Base-by-base conservation (phyloP, 805 yeast genomes). In the Saccharomycopsis fermentans region DNA sequence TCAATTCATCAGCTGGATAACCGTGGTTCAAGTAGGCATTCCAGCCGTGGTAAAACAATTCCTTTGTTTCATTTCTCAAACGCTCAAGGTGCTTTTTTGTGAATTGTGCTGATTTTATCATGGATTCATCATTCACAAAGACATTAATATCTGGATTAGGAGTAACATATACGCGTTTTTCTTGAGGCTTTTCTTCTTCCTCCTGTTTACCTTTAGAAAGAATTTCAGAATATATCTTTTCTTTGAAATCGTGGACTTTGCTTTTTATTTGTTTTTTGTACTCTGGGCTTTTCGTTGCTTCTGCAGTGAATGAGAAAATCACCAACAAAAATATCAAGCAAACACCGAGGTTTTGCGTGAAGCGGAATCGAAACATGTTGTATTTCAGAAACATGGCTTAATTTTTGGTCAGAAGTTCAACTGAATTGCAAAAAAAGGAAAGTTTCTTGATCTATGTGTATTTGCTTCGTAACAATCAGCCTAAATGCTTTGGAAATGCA, bases 1-100 rank as follows among this genome's bases (percentile, higher is more conserved):
- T 71, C 8, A 91, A 81, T 66, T 90, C 95, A 69, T 91, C 98
- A 26, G 73, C 80, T 0, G 97, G 97, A 64, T 79, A 89, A 0
- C 88, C 98, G 65, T 77, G 66, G 1, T 70, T 68, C 73, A 86
- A 73, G 68, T 91, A 91, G 11, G 83, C 77, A 56, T 75, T 66
- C 86, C 92, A 87, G 0, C 87, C 94, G 70, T 86, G 92, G 58
- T 81, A 71, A 64, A 91, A 89, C 36, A 90, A 73, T 1, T 69
- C 66, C 58, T 69, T 72, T 0, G 92, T 81, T 62, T 82, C 81
- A 14, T 74, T 66, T 63, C 71, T 70, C 19, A 73, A 66, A 1
- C 59, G 47, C 6, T 53, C 21, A 16, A 75, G 59, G 56, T 75
- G 78, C 2, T 51, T 26, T 50, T 65, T 65, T 11, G 65, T 67